Percentiles rank a stretch among this genome's conserved stretches.
phyloP scores from a whole-genome alignment of 2,329 filamentous ascomycete genomes.

The Colletotrichum neosansevieriae region DNA sequence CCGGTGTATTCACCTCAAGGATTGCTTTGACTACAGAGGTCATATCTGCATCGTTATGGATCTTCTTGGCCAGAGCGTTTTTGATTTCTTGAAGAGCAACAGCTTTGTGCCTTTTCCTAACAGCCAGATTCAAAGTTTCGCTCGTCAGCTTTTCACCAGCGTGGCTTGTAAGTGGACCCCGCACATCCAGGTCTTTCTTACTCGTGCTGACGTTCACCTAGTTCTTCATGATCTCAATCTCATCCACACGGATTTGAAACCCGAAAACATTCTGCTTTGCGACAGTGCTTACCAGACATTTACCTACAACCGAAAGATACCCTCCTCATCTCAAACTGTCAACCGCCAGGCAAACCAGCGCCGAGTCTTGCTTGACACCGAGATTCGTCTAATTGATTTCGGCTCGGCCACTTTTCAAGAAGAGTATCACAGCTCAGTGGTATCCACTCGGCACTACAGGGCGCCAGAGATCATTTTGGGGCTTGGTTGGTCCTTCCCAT shows the following conservation, averaged over 20 bases:
- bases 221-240: slow-evolving; percentile 97
- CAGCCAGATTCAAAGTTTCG: slow-evolving; percentile 98
- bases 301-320: slow-evolving; percentile 77
- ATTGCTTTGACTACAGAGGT: slow-evolving; percentile 97
- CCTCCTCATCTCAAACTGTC: slow-evolving; percentile 72
- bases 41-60: slow-evolving; percentile 92
- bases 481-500: slow-evolving; percentile 78
- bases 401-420: slow-evolving; percentile 80
- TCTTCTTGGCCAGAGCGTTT: slow-evolving; percentile 91
- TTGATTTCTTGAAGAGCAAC: slow-evolving; percentile 97
- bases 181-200: neutral
- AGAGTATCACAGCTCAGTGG: slow-evolving; percentile 79
- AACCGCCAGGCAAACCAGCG: slow-evolving; percentile 73
- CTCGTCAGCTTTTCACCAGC: slow-evolving; percentile 95
- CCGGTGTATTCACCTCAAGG: slow-evolving; percentile 94
- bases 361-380: slow-evolving; percentile 74
- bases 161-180: slow-evolving; percentile 84
- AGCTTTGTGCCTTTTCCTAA: slow-evolving; percentile 97
- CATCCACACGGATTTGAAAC: slow-evolving; percentile 88
- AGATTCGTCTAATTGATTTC: slow-evolving; percentile 79
- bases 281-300: slow-evolving; percentile 76
- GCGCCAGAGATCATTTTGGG: slow-evolving; percentile 79
- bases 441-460: slow-evolving; percentile 77
- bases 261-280: slow-evolving; percentile 77
- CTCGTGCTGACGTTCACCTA: slow-evolving; percentile 51